Evolutionary conservation across 2,329 filamentous ascomycete species (phyloP), one percentile per base, ranked within the genome.

Genomic region (Ceratocystis alfenasii): DNA sequence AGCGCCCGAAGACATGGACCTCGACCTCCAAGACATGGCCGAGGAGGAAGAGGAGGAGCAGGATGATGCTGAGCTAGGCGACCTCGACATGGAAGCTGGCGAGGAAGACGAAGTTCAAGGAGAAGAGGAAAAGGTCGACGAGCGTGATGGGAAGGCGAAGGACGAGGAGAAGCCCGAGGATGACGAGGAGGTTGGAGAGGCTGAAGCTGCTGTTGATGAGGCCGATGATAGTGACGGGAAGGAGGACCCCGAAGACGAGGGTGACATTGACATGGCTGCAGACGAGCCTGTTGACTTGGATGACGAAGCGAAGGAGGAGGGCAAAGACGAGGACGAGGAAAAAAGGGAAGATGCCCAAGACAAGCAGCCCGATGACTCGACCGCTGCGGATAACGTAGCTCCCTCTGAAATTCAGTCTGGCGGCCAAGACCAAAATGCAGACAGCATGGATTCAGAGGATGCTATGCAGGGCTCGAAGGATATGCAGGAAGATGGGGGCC

Each of bases 1-100:
- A 59, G 79, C 96, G 25, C 91, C 91, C 0, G 91, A 96, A 53
- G 90, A 96, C 69, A 87, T 96, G 80, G 86, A 95, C 66, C 81
- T 96, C 74, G 85, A 92, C 69, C 81, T 94, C 65, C 87, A 93
- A 69, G 87, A 89, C 33, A 82, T 83, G 41, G 82, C 82, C 3
- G 63, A 65, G 7, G 59, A 64, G 50, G 66, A 67, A n/a, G 79
- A 78, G 12, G 81, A 80, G 15, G 80, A 80, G 46, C 83, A 86
- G 48, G 48, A 53, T 2, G 48, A 53, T 10, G 20, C 22, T 68
- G 79, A 81, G 20, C 73, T 87, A 62, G 82, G 85, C 66, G 78
- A 84, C 65, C 75, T 88, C 64, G 80, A 85, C 17, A 71, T 75
- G 69, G 72, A 76, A 74, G 50, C 69, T 65, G 63, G 66, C 71